Conservation (phyloP, 2,329 filamentous ascomycete genomes). For the Madurella mycetomatis region DNA sequence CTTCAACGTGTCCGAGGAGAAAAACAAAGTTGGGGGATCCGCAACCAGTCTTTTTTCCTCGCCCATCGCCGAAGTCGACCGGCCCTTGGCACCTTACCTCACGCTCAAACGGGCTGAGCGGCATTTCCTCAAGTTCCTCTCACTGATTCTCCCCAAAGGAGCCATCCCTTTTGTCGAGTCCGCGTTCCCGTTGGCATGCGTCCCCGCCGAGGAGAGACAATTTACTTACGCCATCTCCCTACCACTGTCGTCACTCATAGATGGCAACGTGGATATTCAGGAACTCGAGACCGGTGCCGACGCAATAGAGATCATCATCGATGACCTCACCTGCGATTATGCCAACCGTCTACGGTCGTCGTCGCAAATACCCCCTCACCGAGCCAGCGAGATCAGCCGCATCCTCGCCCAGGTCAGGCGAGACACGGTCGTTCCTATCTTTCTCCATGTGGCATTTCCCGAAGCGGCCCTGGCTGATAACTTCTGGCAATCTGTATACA, state of each 20-base stretch:
- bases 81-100: conserved; percentile 54
- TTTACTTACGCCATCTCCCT: conserved; percentile 67
- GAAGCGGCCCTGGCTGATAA: conserved; percentile 24
- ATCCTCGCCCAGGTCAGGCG: conserved; percentile 58
- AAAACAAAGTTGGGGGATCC: conserved; percentile 27
- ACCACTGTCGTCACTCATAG: conserved; percentile 52
- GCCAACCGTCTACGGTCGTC: conserved; percentile 7
- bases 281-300: conserved; percentile 63
- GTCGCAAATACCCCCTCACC: conserved; percentile 26
- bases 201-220: conserved; percentile 54
- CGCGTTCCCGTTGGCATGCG: conserved; percentile 60
- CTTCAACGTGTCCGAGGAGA: conserved; percentile 64
- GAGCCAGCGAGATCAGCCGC: conserved; percentile 51
- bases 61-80: conserved; percentile 31
- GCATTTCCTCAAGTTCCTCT: conserved; percentile 66
- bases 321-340: conserved; percentile 31
- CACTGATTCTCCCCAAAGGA: conserved; percentile 52
- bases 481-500: conserved; percentile 38
- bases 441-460: conserved; percentile 47
- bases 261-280: conserved; percentile 54
- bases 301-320: conserved; percentile 59
- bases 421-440: conserved; percentile 56
- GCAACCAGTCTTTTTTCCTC: conserved; percentile 17
- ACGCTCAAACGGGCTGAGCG: conserved; percentile 64
- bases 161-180: conserved; percentile 57